Evolutionary conservation across 1,139 yeast genomes (phyloP).

Genomic region (Yarrowia galli): DNA sequence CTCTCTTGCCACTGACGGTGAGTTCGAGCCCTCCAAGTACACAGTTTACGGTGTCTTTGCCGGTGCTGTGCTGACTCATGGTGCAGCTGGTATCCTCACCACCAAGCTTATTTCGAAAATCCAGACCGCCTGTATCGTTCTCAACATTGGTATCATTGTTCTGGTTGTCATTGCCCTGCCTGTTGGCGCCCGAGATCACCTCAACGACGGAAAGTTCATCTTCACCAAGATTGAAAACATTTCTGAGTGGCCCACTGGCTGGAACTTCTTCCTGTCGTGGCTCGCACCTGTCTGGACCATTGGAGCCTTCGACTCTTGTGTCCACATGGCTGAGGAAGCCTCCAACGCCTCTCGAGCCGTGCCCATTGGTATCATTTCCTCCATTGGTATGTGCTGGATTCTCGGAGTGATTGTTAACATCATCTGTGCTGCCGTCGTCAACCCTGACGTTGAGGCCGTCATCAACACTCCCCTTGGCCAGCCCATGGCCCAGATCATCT

Average conservation of each 20-base stretch:
- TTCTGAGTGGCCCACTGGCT: constrained; percentile 64
- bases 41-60: constrained; percentile 64
- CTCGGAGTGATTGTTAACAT: constrained; percentile 67
- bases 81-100: constrained; percentile 58
- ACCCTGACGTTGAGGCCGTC: constrained; percentile 58
- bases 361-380: constrained; percentile 66
- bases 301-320: constrained; percentile 70
- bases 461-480: constrained; percentile 47
- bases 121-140: constrained; percentile 65
- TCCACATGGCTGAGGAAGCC: constrained; percentile 76
- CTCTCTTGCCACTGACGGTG: constrained; percentile 58
- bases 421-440: constrained; percentile 63
- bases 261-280: constrained; percentile 67
- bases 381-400: constrained; percentile 65
- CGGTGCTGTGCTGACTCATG: constrained; percentile 59
- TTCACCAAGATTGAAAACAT: constrained; percentile 63
- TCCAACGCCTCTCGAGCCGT: constrained; percentile 69
- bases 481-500: constrained; percentile 65
- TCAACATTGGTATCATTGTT: constrained; percentile 62
- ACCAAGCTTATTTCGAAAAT: constrained; percentile 62
- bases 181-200: constrained; percentile 46
- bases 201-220: constrained; percentile 53
- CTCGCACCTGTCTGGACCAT: constrained; percentile 62
- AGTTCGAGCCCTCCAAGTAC: constrained; percentile 57
- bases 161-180: constrained; percentile 75